A percentile compares a stretch with the other conserved stretches of the same genome.
Conservation (phyloP, 2,329 filamentous ascomycete species). For the Diaporthe citriasiana region DNA sequence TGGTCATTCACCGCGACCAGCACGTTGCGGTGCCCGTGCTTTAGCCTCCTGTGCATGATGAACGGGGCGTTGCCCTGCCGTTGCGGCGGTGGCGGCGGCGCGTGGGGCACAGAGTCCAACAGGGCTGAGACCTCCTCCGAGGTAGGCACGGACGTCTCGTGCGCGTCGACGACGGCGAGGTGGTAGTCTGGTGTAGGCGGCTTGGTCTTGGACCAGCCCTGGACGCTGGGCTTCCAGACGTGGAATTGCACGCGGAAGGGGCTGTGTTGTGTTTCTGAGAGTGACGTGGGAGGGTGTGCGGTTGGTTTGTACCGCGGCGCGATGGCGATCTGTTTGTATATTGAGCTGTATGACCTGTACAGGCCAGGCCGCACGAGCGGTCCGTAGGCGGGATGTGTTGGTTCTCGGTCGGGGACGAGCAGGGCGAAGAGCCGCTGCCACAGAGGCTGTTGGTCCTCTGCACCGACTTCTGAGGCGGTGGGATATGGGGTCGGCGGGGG, state of each 20-base stretch:
- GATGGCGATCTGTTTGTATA: slow-evolving; percentile 83
- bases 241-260: slow-evolving; percentile 84
- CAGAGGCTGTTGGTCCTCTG: slow-evolving; percentile 49
- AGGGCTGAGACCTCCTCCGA: slow-evolving; percentile 79
- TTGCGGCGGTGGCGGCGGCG: slow-evolving; percentile 72
- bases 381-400: slow-evolving; percentile 58
- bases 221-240: slow-evolving; percentile 81
- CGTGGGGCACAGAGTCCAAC: slow-evolving; percentile 79
- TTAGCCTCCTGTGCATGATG: slow-evolving; percentile 81
- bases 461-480: slow-evolving; percentile 38
- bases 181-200: slow-evolving; percentile 82
- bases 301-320: slow-evolving; percentile 78
- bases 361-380: slow-evolving; percentile 74
- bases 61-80: slow-evolving; percentile 56
- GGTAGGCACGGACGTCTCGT: slow-evolving; percentile 78
- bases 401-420: slow-evolving; percentile 50
- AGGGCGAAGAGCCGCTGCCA: slow-evolving; percentile 70
- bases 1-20: slow-evolving; percentile 90
- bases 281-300: slow-evolving; percentile 45
- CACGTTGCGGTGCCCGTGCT: slow-evolving; percentile 87
- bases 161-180: slow-evolving; percentile 84
- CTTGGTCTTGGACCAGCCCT: slow-evolving; percentile 80
- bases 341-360: slow-evolving; percentile 75
- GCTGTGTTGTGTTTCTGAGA: slow-evolving; percentile 51
- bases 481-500: slow-evolving; percentile 50